These are phyloP conservation scores for Lecanicillium sp. DNA, from an alignment of 2,329 filamentous ascomycete genomes.

Conservation along the genomic window DNA sequence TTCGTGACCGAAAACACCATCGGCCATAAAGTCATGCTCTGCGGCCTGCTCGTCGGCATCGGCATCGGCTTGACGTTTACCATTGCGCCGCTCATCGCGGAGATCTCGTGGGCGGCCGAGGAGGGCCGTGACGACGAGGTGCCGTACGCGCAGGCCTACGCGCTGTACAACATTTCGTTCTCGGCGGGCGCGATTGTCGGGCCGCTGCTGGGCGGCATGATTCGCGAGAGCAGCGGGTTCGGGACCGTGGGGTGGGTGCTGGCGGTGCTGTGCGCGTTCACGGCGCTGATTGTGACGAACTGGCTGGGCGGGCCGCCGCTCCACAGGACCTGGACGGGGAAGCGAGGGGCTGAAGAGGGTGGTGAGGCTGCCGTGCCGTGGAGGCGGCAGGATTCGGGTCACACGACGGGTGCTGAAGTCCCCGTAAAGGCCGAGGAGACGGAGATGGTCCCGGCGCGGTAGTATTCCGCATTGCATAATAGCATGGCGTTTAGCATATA, in stretches of 20 bases:
- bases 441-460: too few species aligned
- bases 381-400: too few species aligned
- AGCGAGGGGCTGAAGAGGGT: too few species aligned
- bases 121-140: slow-evolving; percentile 15
- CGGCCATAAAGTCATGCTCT: slow-evolving; percentile 26
- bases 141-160: slow-evolving; percentile 30
- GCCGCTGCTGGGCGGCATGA: slow-evolving; percentile 29
- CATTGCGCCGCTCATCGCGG: slow-evolving; percentile 30
- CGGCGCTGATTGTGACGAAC: slow-evolving; percentile 22
- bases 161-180: slow-evolving; percentile 31
- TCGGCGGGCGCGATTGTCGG: slow-evolving; percentile 28
- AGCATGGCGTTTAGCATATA: too few species aligned
- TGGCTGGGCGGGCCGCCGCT: slow-evolving; percentile 24
- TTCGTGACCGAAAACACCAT: slow-evolving; percentile 27
- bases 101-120: slow-evolving; percentile 29
- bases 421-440: too few species aligned
- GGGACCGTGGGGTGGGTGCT: slow-evolving; percentile 28
- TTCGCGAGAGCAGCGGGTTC: slow-evolving; percentile 28
- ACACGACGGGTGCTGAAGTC: too few species aligned
- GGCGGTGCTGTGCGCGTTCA: slow-evolving; percentile 24
- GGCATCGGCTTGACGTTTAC: slow-evolving; percentile 26
- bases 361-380: too few species aligned
- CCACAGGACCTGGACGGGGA: background rate
- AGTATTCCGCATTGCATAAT: too few species aligned
- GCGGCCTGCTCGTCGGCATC: slow-evolving; percentile 26